Evolutionary conservation across 2,329 filamentous ascomycete genomes (phyloP).

Genomic region (Penicillium sp.): DNA sequence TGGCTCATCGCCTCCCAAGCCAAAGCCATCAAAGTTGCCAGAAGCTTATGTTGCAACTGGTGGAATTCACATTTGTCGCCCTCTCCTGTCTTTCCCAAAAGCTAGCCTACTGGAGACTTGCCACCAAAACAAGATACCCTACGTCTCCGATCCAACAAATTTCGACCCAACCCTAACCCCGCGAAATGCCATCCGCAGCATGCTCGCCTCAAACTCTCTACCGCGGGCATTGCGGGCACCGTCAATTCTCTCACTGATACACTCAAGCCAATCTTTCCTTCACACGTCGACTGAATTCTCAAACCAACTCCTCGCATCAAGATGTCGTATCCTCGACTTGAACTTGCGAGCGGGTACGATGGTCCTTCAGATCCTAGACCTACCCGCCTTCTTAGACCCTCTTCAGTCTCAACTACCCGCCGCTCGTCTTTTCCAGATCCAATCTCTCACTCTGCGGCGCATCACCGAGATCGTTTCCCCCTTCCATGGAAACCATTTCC

Average conservation of each 20-base stretch:
- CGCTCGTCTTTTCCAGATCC: conserved; percentile 29
- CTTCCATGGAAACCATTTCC: conserved; percentile 41
- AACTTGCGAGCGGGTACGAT: conserved; percentile 39
- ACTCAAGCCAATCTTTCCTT: conserved; percentile 51
- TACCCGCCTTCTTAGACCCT: conserved; percentile 11
- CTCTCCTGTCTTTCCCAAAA: conserved; percentile 60
- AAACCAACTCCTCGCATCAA: conserved; percentile 51
- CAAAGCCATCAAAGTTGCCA: neutral
- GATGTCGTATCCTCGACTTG: conserved; percentile 33
- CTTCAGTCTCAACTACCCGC: conserved; percentile 10
- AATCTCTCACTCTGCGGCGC: conserved; percentile 49
- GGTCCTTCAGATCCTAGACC: conserved; percentile 30
- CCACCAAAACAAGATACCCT: conserved; percentile 63
- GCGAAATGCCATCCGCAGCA: conserved; percentile 76
- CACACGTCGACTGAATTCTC: conserved; percentile 55
- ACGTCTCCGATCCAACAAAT: conserved; percentile 88
- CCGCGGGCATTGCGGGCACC: conserved; percentile 70
- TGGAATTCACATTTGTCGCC: conserved; percentile 40
- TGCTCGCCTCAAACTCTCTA: conserved; percentile 61
- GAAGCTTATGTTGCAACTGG: conserved; percentile 30
- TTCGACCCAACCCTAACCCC: conserved; percentile 71
- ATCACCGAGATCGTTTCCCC: conserved; percentile 55
- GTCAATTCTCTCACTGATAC: conserved; percentile 63
- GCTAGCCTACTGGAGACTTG: conserved; percentile 67
- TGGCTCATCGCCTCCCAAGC: neutral